phyloP scores from a whole-genome alignment of 306 rosid species.

The Malus domestica region ASM211411v1 NC_041791.1:18306501-18307000 shows the following conservation, averaged over 20 bases:
- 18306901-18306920: too few relatives aligned
- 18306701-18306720: too few relatives aligned
- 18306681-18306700: too few relatives aligned
- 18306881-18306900: too few relatives aligned
- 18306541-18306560: not conserved
- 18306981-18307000: too few relatives aligned
- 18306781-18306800: not conserved
- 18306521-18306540: not conserved
- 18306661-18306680: too few relatives aligned
- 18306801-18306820: not conserved
- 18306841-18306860: too few relatives aligned
- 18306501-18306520: not conserved
- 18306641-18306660: not conserved
- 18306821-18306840: accelerated
- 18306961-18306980: too few relatives aligned
- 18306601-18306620: not conserved
- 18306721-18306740: too few relatives aligned
- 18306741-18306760: not conserved
- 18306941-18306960: accelerated
- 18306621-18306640: not conserved
- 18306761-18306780: not conserved
- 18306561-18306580: not conserved
- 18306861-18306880: too few relatives aligned
- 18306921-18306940: not conserved
- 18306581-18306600: not conserved